These are phyloP conservation scores for Dendrocalamus latiflorus DNA, from an alignment of 202 grass and related monocot genomes.

Conservation along the genomic window DNA sequence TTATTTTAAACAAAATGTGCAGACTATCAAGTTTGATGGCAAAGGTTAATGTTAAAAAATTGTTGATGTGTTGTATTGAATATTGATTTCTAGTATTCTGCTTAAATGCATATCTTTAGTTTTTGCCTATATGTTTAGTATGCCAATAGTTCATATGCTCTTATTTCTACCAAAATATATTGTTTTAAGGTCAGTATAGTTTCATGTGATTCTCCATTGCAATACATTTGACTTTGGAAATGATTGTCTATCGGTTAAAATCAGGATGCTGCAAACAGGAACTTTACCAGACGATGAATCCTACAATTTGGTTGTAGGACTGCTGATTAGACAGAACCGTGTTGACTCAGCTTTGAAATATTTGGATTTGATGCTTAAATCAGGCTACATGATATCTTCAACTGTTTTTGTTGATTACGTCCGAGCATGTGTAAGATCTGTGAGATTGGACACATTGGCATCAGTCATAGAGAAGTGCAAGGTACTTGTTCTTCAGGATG, in stretches of 20 bases:
- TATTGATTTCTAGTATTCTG: slow-evolving; percentile 5
- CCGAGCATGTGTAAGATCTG: slow-evolving; percentile 55
- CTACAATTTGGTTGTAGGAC: slow-evolving; percentile 86
- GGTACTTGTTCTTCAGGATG: slow-evolving; percentile 45
- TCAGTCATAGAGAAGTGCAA: slow-evolving; percentile 98
- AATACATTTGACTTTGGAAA: slow-evolving; percentile 35
- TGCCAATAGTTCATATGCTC: neutral
- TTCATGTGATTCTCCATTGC: slow-evolving; percentile 1
- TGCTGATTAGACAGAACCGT: slow-evolving; percentile 54
- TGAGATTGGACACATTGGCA: slow-evolving; percentile 65
- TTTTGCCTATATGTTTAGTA: slow-evolving; percentile 10
- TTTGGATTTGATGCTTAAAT: slow-evolving; percentile 81
- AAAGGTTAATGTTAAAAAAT: neutral
- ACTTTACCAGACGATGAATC: slow-evolving; percentile 79
- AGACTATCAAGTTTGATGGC: neutral
- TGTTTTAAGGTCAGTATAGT: slow-evolving; percentile 9
- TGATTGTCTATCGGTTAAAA: slow-evolving; percentile 58
- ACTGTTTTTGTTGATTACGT: slow-evolving; percentile 58
- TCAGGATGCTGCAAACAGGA: slow-evolving; percentile 94
- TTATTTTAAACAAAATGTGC: neutral
- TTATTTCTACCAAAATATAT: neutral
- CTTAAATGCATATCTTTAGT: neutral
- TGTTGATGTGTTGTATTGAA: neutral
- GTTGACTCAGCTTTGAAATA: slow-evolving; percentile 76
- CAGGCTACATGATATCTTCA: slow-evolving; percentile 53